Conservation (phyloP, 2,329 filamentous ascomycete genomes). For the Cadophora gregata region DNA sequence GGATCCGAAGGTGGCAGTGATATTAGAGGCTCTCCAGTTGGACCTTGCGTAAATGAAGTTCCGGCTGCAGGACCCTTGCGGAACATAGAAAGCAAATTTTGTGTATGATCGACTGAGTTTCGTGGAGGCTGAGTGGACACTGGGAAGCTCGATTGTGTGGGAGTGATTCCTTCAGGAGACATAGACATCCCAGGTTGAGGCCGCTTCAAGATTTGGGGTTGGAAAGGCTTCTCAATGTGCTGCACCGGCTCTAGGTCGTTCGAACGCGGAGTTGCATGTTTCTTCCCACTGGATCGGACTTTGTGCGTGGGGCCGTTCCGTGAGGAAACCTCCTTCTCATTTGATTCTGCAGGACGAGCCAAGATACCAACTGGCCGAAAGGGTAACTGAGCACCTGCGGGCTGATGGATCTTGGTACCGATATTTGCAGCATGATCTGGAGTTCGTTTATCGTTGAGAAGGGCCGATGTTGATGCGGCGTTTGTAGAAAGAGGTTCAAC, state of each 20-base stretch:
- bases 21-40: slow-evolving; percentile 22
- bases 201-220: slow-evolving; percentile 59
- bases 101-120: slow-evolving; percentile 53
- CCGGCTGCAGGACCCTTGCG: slow-evolving; percentile 32
- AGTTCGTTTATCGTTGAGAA: slow-evolving; percentile 35
- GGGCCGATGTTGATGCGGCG: slow-evolving; percentile 29
- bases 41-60: slow-evolving; percentile 19
- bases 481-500: slow-evolving; percentile 39
- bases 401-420: slow-evolving; percentile 32
- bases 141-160: slow-evolving; percentile 17
- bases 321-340: slow-evolving; percentile 25
- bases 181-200: slow-evolving; percentile 48
- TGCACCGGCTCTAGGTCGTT: slow-evolving; percentile 7
- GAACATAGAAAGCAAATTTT: slow-evolving; percentile 48
- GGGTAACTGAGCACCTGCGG: slow-evolving; percentile 40
- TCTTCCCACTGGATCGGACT: slow-evolving; percentile 22
- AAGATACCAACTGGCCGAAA: slow-evolving; percentile 41
- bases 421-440: slow-evolving; percentile 28
- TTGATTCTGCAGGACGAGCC: slow-evolving; percentile 35
- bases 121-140: slow-evolving; percentile 43
- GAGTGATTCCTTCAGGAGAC: slow-evolving; percentile 28
- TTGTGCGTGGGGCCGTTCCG: slow-evolving; percentile 19
- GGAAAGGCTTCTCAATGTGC: slow-evolving; percentile 51
- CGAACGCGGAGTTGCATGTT: slow-evolving; percentile 8
- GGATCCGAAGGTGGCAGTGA: slow-evolving; percentile 26